These are phyloP conservation scores for Fusarium penzigii DNA, from an alignment of 2,329 filamentous ascomycete species.

Conservation along the genomic window DNA sequence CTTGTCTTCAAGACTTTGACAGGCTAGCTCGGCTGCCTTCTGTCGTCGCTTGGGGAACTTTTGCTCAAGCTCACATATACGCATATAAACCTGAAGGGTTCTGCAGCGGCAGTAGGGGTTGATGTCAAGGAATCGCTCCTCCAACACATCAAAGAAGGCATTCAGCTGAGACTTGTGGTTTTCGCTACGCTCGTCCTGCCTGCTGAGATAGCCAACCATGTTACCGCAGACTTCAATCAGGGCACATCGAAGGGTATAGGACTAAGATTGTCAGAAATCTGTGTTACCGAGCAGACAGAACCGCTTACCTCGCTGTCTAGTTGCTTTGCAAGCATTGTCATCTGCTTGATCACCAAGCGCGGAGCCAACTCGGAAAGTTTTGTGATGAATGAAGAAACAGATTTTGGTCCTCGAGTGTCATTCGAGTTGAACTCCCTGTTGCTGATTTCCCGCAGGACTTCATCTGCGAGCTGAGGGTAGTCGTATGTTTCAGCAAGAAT, in stretches of 20 bases:
- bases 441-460: conserved; percentile 89
- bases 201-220: conserved; percentile 86
- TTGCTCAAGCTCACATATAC: conserved; percentile 89
- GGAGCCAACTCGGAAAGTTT: conserved; percentile 92
- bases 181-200: conserved; percentile 86
- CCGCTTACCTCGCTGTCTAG: conserved; percentile 82
- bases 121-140: conserved; percentile 93
- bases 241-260: conserved; percentile 89
- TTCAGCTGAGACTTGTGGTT: conserved; percentile 95
- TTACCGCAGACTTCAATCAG: conserved; percentile 98
- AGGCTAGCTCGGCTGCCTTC: conserved; percentile 81
- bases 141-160: conserved; percentile 94
- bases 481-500: conserved; percentile 97
- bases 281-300: accelerated
- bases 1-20: conserved; percentile 91
- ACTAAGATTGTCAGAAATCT: conserved; percentile 49
- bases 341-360: conserved; percentile 92
- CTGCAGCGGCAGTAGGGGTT: conserved; percentile 95
- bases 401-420: conserved; percentile 93
- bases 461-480: conserved; percentile 91
- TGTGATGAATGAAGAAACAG: conserved; percentile 89
- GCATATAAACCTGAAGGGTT: conserved; percentile 89
- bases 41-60: conserved; percentile 94
- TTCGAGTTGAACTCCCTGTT: conserved; percentile 99
- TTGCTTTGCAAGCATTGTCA: conserved; percentile 92